Evolutionary conservation across 352 stramenopile species (phyloP).

Genomic region (Globisporangium paddicum): DNA sequence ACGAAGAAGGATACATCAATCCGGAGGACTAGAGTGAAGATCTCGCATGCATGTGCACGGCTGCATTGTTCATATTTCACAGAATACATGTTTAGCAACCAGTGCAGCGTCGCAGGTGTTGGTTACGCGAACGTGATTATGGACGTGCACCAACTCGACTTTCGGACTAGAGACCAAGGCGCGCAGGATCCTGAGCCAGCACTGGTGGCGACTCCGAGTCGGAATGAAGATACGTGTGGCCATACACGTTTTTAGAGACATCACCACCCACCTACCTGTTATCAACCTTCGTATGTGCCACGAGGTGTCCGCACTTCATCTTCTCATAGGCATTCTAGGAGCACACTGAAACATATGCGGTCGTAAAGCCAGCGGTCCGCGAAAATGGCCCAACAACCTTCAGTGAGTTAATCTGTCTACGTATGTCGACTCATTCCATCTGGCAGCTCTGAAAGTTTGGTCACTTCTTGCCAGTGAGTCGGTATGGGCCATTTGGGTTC

Average conservation of each 20-base stretch:
- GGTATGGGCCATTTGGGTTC: background rate
- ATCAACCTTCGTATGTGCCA: too few species aligned
- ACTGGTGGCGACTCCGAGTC: too few species aligned
- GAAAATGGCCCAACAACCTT: background rate
- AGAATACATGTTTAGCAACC: background rate
- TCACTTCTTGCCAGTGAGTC: background rate
- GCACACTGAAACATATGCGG: too few species aligned
- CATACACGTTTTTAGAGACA: background rate
- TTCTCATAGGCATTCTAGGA: background rate
- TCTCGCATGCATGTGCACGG: background rate
- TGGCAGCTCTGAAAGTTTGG: background rate
- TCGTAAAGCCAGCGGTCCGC: background rate
- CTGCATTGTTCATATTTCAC: background rate
- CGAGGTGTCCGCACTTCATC: background rate
- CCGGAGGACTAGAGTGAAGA: constrained; percentile 5
- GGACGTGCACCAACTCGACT: background rate
- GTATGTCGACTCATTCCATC: background rate
- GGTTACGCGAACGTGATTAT: too few species aligned
- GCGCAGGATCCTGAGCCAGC: background rate
- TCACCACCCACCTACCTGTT: too few species aligned
- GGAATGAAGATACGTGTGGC: background rate
- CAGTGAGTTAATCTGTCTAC: background rate
- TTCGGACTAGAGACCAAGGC: background rate
- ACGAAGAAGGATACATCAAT: background rate
- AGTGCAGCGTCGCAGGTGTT: background rate